Percentiles rank a stretch among this genome's conserved stretches.
Conservation (phyloP, 2,329 filamentous ascomycete genomes). For the Botrytis tulipae region DNA sequence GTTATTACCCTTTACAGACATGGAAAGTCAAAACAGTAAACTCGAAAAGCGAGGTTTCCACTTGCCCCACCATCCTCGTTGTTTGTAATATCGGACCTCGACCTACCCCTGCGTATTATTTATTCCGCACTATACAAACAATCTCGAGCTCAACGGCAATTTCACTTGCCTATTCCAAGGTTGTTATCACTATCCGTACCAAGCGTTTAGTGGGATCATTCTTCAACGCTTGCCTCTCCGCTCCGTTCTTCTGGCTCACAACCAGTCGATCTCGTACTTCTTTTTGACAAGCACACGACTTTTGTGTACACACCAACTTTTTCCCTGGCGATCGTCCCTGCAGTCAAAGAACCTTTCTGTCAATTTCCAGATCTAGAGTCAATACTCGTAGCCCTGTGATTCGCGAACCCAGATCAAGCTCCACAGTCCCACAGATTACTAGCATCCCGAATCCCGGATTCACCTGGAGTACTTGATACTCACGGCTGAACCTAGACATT, state of each 20-base stretch:
- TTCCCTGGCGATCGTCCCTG: constrained; percentile 33
- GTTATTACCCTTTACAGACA: constrained; percentile 17
- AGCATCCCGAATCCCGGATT: constrained; percentile 30
- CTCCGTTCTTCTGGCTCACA: constrained; percentile 26
- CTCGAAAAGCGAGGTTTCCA: constrained; percentile 17
- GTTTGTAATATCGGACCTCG: constrained; percentile 26
- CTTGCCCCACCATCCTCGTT: constrained; percentile 22
- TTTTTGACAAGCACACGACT: constrained; percentile 27
- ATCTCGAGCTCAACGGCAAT: constrained; percentile 19
- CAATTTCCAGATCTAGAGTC: constrained; percentile 31
- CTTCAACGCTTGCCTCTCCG: constrained; percentile 23
- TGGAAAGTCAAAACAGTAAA: constrained; percentile 17
- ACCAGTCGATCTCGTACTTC: constrained; percentile 21
- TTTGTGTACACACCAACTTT: constrained; percentile 28
- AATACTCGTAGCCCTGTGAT: constrained; percentile 33
- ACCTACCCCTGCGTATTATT: constrained; percentile 14
- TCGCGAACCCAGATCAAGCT: constrained; percentile 32
- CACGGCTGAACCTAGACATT: constrained; percentile 19
- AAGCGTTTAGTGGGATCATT: constrained; percentile 25
- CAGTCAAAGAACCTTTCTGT: constrained; percentile 27
- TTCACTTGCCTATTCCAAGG: constrained; percentile 26
- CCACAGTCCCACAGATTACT: constrained; percentile 28
- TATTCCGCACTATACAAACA: constrained; percentile 17
- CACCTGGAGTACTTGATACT: constrained; percentile 29
- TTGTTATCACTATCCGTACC: constrained; percentile 22